A percentile compares a stretch with the other conserved stretches of the same genome.
Evolutionary conservation across 768 basidiomycete genomes (phyloP).

Genomic region (Termitomyces heimii): DNA sequence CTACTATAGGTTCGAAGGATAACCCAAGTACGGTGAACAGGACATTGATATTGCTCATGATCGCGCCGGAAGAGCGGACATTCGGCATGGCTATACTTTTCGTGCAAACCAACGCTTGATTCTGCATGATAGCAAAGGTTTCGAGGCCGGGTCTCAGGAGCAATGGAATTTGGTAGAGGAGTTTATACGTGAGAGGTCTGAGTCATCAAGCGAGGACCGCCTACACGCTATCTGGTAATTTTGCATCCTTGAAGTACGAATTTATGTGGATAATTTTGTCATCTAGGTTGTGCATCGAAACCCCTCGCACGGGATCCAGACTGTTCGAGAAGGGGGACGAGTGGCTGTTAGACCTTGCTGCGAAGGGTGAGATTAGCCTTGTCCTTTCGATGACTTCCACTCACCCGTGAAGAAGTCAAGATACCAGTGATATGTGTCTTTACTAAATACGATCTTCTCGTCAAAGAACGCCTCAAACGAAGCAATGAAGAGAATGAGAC

Average conservation of each 20-base stretch:
- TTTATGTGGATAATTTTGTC: neutral
- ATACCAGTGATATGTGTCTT: constrained; percentile 24
- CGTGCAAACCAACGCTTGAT: constrained; percentile 19
- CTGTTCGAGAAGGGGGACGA: neutral
- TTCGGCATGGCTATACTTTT: constrained; percentile 16
- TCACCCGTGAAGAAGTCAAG: constrained; percentile 11
- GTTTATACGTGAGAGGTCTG: constrained; percentile 14
- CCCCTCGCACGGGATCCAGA: neutral
- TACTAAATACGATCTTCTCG: constrained; percentile 25
- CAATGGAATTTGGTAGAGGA: constrained; percentile 17
- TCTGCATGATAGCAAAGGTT: constrained; percentile 25
- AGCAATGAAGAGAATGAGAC: neutral
- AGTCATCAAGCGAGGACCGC: neutral
- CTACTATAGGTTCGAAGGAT: neutral
- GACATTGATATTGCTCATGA: constrained; percentile 16
- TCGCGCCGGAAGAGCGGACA: constrained; percentile 18
- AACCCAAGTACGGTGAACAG: neutral
- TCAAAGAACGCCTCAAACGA: constrained; percentile 2
- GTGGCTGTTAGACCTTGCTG: neutral
- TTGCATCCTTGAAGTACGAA: neutral
- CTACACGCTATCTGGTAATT: neutral
- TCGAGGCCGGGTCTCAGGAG: constrained; percentile 20
- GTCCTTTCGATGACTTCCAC: neutral
- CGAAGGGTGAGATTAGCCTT: constrained; percentile 10
- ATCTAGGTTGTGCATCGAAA: constrained; percentile 2